A percentile compares a stretch with the other conserved stretches of the same genome.
Conservation (phyloP, 306 rosid species). For the Quercus ilex region DNA sequence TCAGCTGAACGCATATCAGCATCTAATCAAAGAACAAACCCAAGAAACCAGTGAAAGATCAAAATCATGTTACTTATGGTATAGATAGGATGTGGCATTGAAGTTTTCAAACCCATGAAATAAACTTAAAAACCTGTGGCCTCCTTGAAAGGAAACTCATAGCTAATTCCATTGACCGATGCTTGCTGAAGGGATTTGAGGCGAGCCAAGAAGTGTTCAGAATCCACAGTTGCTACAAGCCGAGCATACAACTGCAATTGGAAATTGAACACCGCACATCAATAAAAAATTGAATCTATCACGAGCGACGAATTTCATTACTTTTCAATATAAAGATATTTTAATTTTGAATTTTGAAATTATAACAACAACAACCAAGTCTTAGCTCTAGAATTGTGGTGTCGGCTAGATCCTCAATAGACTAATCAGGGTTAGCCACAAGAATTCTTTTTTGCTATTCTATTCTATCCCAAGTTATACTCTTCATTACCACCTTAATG, state of each 20-base stretch:
- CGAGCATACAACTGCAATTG: slow-evolving; percentile 59
- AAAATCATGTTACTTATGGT: slow-evolving; percentile 6
- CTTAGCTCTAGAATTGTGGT: too few species aligned
- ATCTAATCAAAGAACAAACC: slow-evolving; percentile 32
- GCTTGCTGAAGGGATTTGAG: slow-evolving; percentile 58
- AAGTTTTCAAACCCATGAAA: not conserved
- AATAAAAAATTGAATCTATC: not conserved
- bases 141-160: slow-evolving; percentile 82
- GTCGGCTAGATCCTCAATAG: too few species aligned
- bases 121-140: slow-evolving; percentile 56
- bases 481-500: too few species aligned
- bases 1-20: slow-evolving; percentile 70
- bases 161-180: slow-evolving; percentile 35
- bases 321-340: not conserved
- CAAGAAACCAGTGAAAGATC: not conserved
- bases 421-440: too few species aligned
- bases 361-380: too few species aligned
- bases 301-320: not conserved
- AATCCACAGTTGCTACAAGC: slow-evolving; percentile 63
- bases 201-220: slow-evolving; percentile 61
- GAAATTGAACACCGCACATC: not conserved
- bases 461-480: too few species aligned
- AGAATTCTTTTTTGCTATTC: too few species aligned
- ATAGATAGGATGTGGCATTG: not conserved
- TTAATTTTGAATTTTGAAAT: too few species aligned